Evolutionary conservation across 495 filamentous ascomycete genomes (phyloP), one percentile per base, ranked within the genome.

Genomic region (Penicillium alfredii): DNA sequence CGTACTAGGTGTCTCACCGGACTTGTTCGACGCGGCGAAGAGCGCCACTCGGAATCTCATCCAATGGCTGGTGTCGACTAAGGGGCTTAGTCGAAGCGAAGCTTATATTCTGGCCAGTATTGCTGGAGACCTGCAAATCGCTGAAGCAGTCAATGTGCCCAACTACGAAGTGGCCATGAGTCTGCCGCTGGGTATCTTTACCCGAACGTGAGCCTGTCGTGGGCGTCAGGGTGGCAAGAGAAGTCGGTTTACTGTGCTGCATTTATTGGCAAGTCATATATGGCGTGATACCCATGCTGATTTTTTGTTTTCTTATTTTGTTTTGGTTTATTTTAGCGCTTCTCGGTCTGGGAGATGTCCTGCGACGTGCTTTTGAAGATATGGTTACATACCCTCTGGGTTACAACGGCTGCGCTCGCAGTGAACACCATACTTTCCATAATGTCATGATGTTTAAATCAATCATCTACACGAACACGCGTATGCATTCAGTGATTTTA

Each of bases 51-150:
- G 63, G 6, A 61, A 55, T 23, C 42, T 69, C 31, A 60, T 74
- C 17, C 53, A 60, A 24, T 74, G 69, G 68, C 48, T 74, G 20
- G 51, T 66, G 4, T 55, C 44, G 12, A 64, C 62, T 26, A 71
- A 64, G 50, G 61, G 65, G 6, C 50, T 74, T 21, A 58, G 45
- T 6, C 57, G 63, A 17, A 57, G 52, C 20, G 71, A 74, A 35
- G 64, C 60, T 3, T 74, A 74, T 51, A 72, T 74, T 33, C 45
- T 74, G 21, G 53, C 59, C n/a, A 69, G 63, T 45, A 66, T 72
- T 26, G 66, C 63, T 14, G 66, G 54, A 0, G 62, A 68, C 42
- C 47, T 74, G 16, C 62, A 65, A 38, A 64, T 73, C 35, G 60
- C 51, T 7, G 67, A 74, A 40, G 55, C 63, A 15, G 69, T 74